Percentiles rank a stretch among this genome's conserved stretches.
phyloP scores from a whole-genome alignment of 192 early-diverging fungal species.

The Coemansia sp. region DNA sequence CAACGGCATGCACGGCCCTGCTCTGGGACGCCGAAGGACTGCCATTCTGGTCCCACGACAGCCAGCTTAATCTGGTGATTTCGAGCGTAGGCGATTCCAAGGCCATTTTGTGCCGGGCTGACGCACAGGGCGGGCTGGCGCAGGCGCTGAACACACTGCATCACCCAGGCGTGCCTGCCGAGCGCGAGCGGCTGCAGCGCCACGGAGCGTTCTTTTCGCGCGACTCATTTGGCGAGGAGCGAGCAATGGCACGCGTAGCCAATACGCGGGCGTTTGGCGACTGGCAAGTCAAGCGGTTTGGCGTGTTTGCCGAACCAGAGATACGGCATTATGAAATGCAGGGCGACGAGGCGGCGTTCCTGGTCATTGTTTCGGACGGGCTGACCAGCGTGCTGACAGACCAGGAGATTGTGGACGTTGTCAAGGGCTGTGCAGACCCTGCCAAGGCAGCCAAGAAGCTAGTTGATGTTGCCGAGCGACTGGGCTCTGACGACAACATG shows the following conservation, averaged over 20 bases:
- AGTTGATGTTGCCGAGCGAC: constrained; percentile 61
- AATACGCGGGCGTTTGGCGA: constrained; percentile 71
- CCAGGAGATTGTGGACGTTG: constrained; percentile 71
- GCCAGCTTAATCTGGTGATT: constrained; percentile 59
- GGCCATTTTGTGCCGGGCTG: constrained; percentile 53
- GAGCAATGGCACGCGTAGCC: constrained; percentile 63
- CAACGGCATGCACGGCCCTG: constrained; percentile 66
- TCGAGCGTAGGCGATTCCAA: constrained; percentile 71
- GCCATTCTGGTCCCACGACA: constrained; percentile 65
- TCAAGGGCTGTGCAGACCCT: constrained; percentile 61
- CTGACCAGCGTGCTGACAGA: constrained; percentile 68
- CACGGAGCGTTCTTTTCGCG: constrained; percentile 71
- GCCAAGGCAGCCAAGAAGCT: constrained; percentile 57
- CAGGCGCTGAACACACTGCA: constrained; percentile 62
- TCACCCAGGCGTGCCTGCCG: constrained; percentile 61
- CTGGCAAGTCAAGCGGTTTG: constrained; percentile 65
- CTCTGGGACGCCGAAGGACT: constrained; percentile 60
- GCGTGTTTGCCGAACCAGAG: constrained; percentile 71
- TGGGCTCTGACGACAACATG: constrained; percentile 70
- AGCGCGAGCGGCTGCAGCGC: constrained; percentile 62
- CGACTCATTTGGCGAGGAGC: constrained; percentile 74
- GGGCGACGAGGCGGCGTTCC: constrained; percentile 63
- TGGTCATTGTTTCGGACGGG: constrained; percentile 70
- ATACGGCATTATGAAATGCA: constrained; percentile 54
- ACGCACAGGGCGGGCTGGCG: constrained; percentile 57